Conservation (phyloP, 176 grass and related monocot species). For the Aegilops speltoides region DNA sequence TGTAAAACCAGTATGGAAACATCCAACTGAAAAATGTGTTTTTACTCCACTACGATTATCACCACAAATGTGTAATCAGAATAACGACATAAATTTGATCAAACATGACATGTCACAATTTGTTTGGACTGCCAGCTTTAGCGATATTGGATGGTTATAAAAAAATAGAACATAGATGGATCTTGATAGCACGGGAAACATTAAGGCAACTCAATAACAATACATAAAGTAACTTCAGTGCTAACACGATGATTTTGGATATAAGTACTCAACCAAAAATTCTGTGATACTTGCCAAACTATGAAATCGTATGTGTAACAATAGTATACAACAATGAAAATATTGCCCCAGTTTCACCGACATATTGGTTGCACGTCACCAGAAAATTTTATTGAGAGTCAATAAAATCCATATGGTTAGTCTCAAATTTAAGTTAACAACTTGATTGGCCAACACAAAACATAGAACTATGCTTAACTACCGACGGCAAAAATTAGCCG, state of each 20-base stretch:
- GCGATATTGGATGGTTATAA: too few relatives aligned
- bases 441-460: not conserved
- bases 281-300: too few relatives aligned
- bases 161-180: too few relatives aligned
- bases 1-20: slow-evolving; percentile 10
- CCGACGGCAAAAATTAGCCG: not conserved
- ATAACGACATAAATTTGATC: not conserved
- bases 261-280: too few relatives aligned
- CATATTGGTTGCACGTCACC: not conserved
- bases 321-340: too few relatives aligned
- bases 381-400: not conserved
- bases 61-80: not conserved
- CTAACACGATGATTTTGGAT: too few relatives aligned
- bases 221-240: too few relatives aligned
- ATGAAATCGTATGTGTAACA: too few relatives aligned
- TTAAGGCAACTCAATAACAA: too few relatives aligned
- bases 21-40: not conserved
- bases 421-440: not conserved
- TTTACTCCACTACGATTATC: slow-evolving; percentile 20
- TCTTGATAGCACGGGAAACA: too few relatives aligned
- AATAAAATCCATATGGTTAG: not conserved
- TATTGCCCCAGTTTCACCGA: too few relatives aligned
- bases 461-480: not conserved
- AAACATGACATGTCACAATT: slow-evolving; percentile 12
- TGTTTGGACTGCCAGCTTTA: not conserved